Base-by-base conservation (phyloP, 73 alveolate genomes). In the Paramecium primaurelia region DNA sequence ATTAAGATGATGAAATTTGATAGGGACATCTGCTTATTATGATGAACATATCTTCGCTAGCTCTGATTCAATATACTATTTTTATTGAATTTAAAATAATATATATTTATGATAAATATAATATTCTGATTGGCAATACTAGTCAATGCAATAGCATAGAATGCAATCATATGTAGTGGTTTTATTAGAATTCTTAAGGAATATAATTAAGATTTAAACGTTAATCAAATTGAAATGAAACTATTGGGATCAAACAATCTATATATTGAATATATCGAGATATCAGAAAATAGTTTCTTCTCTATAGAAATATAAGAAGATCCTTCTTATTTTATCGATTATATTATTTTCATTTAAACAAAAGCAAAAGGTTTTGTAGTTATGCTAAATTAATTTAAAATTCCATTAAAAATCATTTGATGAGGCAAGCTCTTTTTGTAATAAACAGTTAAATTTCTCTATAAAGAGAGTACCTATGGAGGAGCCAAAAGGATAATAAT, bases 11-110 rank as follows among this genome's bases (percentile, higher is more conserved):
- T 64, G 83, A 64, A 64, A 64, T 64, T 34, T 30, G 83, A 64
- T 64, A 64, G 83, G 83, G 83, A 64, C 83, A 64, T 64, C 83
- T 64, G 49, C 32, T 54, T 12, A 64, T 30, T 6, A 26, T 34
- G 49, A 64, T 64, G 84, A 64, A 64, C 84, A 64, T 64, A 64
- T 26, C 84, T 11, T 64, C 18, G 51, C 84, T 64, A 64, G 83
- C 84, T 2, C 84, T 64, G 84, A 64, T 11, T 28, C 12, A 18
- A n/a, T 54, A 22, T 54, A 54, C 18, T 54, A 54, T 54, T 54
- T 47, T 47, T n/a, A 54, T 18, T 54, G 34, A 22, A 54, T 18
- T 54, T n/a, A 54, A 54, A 54, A 28, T 64, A 64, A 30, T 64
- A 30, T 64, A 30, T 64, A 64, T 64, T 64, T 64, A 64, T 64